Evolutionary conservation across 306 rosid species (phyloP).

Genomic region (Sicyos edulis): DNA sequence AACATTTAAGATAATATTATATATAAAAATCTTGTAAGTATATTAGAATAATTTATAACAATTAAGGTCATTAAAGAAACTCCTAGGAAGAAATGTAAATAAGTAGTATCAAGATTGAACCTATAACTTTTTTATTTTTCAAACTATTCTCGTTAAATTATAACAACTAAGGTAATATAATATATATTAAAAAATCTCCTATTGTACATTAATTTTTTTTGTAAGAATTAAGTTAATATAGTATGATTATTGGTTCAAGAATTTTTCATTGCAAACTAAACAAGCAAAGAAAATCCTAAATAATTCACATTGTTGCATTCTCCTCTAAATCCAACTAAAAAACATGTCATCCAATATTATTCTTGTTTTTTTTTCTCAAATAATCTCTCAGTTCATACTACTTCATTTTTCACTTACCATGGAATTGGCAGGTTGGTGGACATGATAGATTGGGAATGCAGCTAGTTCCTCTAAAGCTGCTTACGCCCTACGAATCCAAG

Average conservation of each 20-base stretch:
- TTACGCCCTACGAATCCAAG: conserved; percentile 49
- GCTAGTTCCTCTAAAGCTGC: conserved; percentile 60
- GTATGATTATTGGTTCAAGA: neutral
- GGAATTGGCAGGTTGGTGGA: conserved; percentile 73
- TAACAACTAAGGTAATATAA: too few relatives aligned
- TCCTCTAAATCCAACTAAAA: neutral
- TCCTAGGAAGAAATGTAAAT: too few relatives aligned
- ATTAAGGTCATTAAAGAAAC: too few relatives aligned
- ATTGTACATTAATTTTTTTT: too few relatives aligned
- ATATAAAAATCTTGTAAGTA: too few relatives aligned
- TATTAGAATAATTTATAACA: too few relatives aligned
- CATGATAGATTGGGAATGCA: conserved; percentile 89
- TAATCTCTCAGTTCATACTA: neutral
- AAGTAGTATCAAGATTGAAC: too few relatives aligned
- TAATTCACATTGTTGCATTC: neutral
- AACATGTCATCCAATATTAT: neutral
- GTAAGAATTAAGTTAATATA: neutral
- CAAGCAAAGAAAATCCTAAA: neutral
- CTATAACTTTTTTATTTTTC: too few relatives aligned
- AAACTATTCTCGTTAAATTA: too few relatives aligned
- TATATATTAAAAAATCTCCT: too few relatives aligned
- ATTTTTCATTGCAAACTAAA: neutral
- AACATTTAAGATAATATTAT: too few relatives aligned
- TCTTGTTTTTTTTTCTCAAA: neutral
- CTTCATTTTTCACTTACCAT: neutral